Evolutionary conservation across 169 alveolate genomes (phyloP), one percentile per base, ranked within the genome.

Genomic region (Besnoitia besnoiti): DNA sequence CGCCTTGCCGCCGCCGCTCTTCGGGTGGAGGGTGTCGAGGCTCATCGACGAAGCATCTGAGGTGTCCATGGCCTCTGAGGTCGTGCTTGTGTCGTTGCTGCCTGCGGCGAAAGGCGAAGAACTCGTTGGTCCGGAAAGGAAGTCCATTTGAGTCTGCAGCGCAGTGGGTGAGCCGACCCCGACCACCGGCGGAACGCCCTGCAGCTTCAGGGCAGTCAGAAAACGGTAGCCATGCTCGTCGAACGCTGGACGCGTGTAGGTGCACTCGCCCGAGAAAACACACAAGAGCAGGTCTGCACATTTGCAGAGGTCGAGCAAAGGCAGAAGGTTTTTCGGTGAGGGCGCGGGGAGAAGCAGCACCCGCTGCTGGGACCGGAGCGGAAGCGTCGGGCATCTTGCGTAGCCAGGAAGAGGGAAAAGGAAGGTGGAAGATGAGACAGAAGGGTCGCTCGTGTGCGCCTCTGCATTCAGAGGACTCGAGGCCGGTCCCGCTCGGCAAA

Each of bases 141-240:
- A 67, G 44, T n/a, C 67, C n/a, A 55, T 21, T 16, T 73, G 47
- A 35, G 82, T 19, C 2, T 37, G 82, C 47, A 73, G 46, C 16
- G 46, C 27, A 16, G n/a, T n/a, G 27, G 79, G 39, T 8, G 90
- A 90, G 77, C 94, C 94, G 59, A 91, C 76, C 33, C 93, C 94
- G 39, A 84, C 76, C 12, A 93, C 95, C 59, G 90, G 91, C 24
- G 95, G 95, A 5, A 93, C 77, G 51, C 95, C 95, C 51, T 93
- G 95, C 46, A 84, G 46, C 49, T 89, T 89, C 62, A 93, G 92
- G 42, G 92, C 93, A 80, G 92, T 50, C 75, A 93, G 61, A 39
- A 87, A 46, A 79, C 90, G 51, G 92, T 93, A 93, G 46, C 95
- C 95, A 14, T 67, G 67, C 40, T 51, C 62, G 90, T 91, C 92